phyloP scores from a whole-genome alignment of 2,329 filamentous ascomycete genomes.

The Calonectria multiphialidica region DNA sequence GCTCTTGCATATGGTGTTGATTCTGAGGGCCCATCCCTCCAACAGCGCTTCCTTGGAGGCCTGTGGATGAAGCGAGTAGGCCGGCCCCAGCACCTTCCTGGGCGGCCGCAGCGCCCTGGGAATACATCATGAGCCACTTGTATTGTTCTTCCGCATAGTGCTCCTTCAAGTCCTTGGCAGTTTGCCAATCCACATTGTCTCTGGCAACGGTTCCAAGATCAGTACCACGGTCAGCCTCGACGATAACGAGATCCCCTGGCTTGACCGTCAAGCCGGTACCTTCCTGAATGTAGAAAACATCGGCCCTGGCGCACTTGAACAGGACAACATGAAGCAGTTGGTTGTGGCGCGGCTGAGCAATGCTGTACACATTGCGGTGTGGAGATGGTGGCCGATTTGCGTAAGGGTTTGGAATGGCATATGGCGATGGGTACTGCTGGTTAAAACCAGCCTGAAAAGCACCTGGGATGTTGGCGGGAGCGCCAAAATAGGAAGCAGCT shows the following conservation, averaged over 20 bases:
- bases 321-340: slow-evolving; percentile 89
- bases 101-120: slow-evolving; percentile 76
- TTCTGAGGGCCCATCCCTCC: slow-evolving; percentile 83
- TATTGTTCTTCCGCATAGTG: slow-evolving; percentile 96
- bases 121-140: slow-evolving; percentile 99
- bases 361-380: slow-evolving; percentile 71
- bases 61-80: slow-evolving; percentile 72
- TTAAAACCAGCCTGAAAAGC: slow-evolving; percentile 45
- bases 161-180: slow-evolving; percentile 90
- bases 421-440: slow-evolving; percentile 61
- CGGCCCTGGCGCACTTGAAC: slow-evolving; percentile 95
- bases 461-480: slow-evolving; percentile 38
- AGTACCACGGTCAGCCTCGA: slow-evolving; percentile 95
- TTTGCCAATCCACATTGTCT: slow-evolving; percentile 88
- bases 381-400: slow-evolving; percentile 68
- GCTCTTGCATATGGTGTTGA: slow-evolving; percentile 80
- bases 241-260: slow-evolving; percentile 93
- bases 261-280: slow-evolving; percentile 93
- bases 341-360: slow-evolving; percentile 72
- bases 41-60: slow-evolving; percentile 76
- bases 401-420: slow-evolving; percentile 58
- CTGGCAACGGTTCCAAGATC: slow-evolving; percentile 94
- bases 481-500: slow-evolving; percentile 43
- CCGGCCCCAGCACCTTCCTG: slow-evolving; percentile 72
- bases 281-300: slow-evolving; percentile 97